Base-by-base conservation (phyloP, 768 basidiomycete genomes). In the Leccinum disarticulatum region DNA sequence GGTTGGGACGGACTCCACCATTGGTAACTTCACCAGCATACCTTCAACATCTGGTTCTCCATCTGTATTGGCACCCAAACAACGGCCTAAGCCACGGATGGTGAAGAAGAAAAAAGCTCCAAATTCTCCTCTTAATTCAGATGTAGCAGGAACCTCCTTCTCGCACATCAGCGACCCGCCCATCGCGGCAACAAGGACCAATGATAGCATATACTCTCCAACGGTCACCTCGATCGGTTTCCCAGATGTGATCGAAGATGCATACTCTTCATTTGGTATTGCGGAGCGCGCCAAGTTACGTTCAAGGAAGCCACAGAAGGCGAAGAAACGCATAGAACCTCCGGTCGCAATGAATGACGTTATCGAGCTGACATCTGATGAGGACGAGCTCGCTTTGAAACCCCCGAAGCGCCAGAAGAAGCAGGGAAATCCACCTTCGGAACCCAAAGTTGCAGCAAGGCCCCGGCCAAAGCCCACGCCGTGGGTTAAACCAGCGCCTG, bases 241-340 rank as follows among this genome's bases (percentile, higher is more conserved):
- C 31, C 60, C 64, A 6, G 64, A 60, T 11, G n/a, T 11, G 2
- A n/a, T 52, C 9, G 68, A 56, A 0, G 70, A 73, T 41, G 38
- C 30, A 28, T 67, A 68, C 38, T 67, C 63, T 49, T 65, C 68
- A 6, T 64, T 74, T 47, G 79, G 70, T 61, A 83, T 84, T 27
- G 83, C 84, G n/a, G 84, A 86, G 46, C 77, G 84, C 17, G 81
- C 84, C 52, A 85, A 85, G 65, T 83, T 77, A 70, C 82, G 84
- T 17, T 76, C 80, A 57, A 73, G 83, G 25, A 75, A 69, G 22
- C 55, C 73, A 8, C 65, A 61, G 48, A 27, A 63, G 22, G 30
- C 62, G 3, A 72, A 71, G 47, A 57, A 58, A 10, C 11, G 61
- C 25, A 51, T 51, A 56, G 51, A 52, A 1, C 38, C 57, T 30